Evolutionary conservation across 768 basidiomycete genomes (phyloP), one percentile per base, ranked within the genome.

Genomic region (Boletus sensibilis): DNA sequence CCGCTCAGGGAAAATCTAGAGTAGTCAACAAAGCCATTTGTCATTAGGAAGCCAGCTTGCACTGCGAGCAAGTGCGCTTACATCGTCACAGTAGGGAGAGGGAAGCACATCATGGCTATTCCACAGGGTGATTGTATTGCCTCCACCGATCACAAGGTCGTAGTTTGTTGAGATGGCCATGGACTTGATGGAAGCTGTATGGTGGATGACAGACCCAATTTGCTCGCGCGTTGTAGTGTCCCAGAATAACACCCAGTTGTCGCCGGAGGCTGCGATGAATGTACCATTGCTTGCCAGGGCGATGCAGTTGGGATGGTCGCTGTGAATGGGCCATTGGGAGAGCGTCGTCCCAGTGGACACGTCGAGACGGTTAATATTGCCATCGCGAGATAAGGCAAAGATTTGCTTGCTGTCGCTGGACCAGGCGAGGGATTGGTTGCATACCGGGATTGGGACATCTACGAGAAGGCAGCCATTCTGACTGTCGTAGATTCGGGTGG

Each of bases 151-250:
- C 25, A 11, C 52, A 35, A 56, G n/a, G n/a, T 33, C 4, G 16
- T 56, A 25, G 12, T 38, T 23, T 25, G 29, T 1, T 8, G 55
- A 56, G 50, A 56, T 52, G 8, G 50, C 42, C 35, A 56, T 56
- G 21, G 49, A 43, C 0, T 14, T 14, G 7, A 44, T 3, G 13
- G 11, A 10, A 5, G 21, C 9, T 9, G 27, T n/a, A 13, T 56
- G 29, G 29, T 56, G 1, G 42, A 56, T 33, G 9, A 38, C 6
- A 25, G 55, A 18, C n/a, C 50, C 42, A 4, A 52, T 33, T 38
- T 56, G 41, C 29, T 44, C 7, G 9, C 44, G 50, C 5, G 49
- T 37, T 1, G 35, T 23, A 6, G 35, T 44, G 29, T 52, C 48
- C 50, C 55, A 56, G 18, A 53, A 39, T 0, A 50, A 53, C 37